Conservation (phyloP, 2,329 filamentous ascomycete genomes). For the Calonectria pseudoturangicola region DNA sequence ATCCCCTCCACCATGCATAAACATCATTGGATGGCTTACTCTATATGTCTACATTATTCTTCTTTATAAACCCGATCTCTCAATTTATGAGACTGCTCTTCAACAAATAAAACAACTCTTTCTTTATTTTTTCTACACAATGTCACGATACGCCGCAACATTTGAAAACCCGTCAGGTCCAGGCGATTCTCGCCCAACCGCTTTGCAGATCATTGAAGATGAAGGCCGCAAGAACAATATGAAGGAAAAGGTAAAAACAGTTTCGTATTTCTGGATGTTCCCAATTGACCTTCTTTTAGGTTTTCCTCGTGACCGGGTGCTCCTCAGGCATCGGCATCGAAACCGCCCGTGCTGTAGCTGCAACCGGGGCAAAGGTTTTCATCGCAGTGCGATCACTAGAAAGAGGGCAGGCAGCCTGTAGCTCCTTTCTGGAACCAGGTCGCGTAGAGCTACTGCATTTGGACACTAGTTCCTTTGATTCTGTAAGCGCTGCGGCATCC, state of each 20-base stretch:
- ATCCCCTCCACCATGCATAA: no score
- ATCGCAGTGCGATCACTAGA: slow-evolving; percentile 1
- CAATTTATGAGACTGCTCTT: no score
- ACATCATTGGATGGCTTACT: no score
- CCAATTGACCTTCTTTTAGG: not conserved
- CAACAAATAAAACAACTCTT: no score
- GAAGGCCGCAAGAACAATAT: not conserved
- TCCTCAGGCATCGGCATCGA: slow-evolving; percentile 4
- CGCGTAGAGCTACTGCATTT: not conserved
- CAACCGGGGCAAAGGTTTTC: not conserved
- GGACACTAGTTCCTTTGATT: slow-evolving; percentile 4
- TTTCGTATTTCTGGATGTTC: rapidly evolving
- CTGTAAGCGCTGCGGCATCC: not conserved
- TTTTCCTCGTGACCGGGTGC: slow-evolving; percentile 4
- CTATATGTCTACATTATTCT: no score
- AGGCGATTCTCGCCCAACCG: slow-evolving; percentile 3
- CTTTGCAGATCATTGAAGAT: not conserved
- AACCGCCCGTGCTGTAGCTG: not conserved
- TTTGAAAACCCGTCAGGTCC: not conserved
- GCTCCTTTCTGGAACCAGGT: not conserved
- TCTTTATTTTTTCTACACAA: not conserved
- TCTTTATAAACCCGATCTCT: no score
- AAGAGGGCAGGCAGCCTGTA: not conserved
- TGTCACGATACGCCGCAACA: slow-evolving; percentile 4
- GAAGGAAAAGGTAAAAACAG: not conserved